A percentile compares a stretch with the other conserved stretches of the same genome.
phyloP scores from a whole-genome alignment of 1,284 basidiomycete species.

The Irpex sp. region DNA sequence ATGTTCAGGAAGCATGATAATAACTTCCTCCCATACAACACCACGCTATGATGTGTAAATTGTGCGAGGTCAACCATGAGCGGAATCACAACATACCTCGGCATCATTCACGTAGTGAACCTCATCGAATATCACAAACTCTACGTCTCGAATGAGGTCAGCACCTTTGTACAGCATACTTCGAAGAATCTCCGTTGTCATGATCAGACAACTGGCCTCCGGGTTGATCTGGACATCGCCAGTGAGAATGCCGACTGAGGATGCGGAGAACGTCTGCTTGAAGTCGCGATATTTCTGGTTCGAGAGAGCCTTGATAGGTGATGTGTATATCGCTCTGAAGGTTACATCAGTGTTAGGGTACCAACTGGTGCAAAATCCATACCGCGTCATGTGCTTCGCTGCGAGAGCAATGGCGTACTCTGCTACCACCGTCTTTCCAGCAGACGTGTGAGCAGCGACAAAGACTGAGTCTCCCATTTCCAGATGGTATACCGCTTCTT shows the following conservation, averaged over 20 bases:
- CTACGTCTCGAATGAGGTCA: constrained; percentile 97
- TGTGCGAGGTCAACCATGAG: background rate
- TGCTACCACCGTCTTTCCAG: constrained; percentile 99
- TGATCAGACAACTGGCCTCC: constrained; percentile 95
- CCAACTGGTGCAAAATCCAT: constrained; percentile 16
- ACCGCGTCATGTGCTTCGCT: constrained; percentile 98
- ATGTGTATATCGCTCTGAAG: constrained; percentile 93
- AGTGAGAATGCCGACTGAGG: constrained; percentile 94
- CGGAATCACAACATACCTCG: constrained; percentile 56
- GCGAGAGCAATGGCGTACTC: constrained; percentile 98
- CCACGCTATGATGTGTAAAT: constrained; percentile 65
- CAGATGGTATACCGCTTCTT: constrained; percentile 96
- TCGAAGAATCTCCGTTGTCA: constrained; percentile 98
- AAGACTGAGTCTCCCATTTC: constrained; percentile 99
- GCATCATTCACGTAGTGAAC: constrained; percentile 99
- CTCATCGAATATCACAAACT: constrained; percentile 99
- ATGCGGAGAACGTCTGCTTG: constrained; percentile 92
- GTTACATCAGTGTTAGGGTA: background rate
- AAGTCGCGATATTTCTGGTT: constrained; percentile 99
- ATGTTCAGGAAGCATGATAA: constrained; percentile 98
- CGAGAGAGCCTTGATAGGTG: constrained; percentile 97
- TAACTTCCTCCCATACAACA: constrained; percentile 99
- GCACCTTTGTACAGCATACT: constrained; percentile 99
- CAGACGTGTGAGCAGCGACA: constrained; percentile 97
- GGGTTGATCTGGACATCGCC: constrained; percentile 99